Conservation (phyloP, 495 filamentous ascomycete species). For the Mytilinidion resinicola region DNA sequence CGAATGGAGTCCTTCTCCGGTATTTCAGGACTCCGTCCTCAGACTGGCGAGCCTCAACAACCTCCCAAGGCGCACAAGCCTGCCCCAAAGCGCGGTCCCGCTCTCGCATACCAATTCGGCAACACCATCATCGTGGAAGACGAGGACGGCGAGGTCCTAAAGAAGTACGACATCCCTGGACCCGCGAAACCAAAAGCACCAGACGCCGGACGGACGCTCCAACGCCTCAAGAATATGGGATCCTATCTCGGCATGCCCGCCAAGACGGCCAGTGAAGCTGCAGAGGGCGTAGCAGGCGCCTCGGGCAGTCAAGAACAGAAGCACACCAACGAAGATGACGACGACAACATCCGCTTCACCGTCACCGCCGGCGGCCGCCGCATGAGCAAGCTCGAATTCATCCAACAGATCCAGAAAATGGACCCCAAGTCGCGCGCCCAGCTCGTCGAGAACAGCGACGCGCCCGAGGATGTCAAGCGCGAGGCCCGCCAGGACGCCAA, state of each 20-base stretch:
- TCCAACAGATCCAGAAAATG: constrained; percentile 71
- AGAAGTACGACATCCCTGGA: constrained; percentile 83
- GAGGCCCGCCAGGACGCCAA: constrained; percentile 52
- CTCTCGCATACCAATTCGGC: constrained; percentile 90
- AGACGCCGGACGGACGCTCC: constrained; percentile 37
- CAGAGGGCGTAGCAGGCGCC: constrained; percentile 18
- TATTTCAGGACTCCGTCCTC: neutral
- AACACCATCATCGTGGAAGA: constrained; percentile 98
- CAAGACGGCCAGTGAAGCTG: constrained; percentile 22
- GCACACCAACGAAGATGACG: constrained; percentile 52
- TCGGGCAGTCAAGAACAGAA: constrained; percentile 18
- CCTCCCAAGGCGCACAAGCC: constrained; percentile 22
- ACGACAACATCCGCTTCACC: constrained; percentile 81
- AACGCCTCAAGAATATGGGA: constrained; percentile 53
- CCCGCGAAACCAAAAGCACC: constrained; percentile 29
- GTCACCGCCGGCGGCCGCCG: constrained; percentile 67
- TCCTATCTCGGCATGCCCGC: constrained; percentile 49
- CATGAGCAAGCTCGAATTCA: constrained; percentile 89
- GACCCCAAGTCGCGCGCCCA: constrained; percentile 70
- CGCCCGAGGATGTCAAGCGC: constrained; percentile 50
- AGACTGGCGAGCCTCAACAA: constrained; percentile 5
- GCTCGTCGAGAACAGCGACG: constrained; percentile 61
- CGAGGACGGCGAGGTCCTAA: constrained; percentile 93
- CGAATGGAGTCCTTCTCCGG: constrained; percentile 25
- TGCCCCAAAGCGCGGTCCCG: constrained; percentile 47